phyloP scores from a whole-genome alignment of 345 rosid genomes.

The Acer saccharum region DNA sequence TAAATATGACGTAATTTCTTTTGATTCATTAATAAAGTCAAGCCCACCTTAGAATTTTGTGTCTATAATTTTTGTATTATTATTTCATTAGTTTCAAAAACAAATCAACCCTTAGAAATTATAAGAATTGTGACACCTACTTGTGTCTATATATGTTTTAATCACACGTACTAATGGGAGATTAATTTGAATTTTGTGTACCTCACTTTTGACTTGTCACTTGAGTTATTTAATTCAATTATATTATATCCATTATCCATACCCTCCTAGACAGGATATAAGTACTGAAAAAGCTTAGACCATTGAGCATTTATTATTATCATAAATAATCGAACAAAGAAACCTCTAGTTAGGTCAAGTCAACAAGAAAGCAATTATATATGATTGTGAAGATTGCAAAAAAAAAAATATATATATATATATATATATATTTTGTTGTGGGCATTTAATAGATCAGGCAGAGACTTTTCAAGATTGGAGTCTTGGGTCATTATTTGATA shows the following conservation, averaged over 20 bases:
- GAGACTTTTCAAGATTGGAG: not conserved
- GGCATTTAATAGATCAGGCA: not conserved
- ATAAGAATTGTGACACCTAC: not conserved
- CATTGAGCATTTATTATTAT: not conserved
- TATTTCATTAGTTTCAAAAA: not conserved
- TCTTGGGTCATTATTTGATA: not conserved
- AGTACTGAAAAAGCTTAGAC: not conserved
- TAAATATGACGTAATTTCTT: too few species aligned
- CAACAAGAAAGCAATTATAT: not conserved
- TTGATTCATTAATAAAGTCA: not conserved
- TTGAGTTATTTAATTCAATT: not conserved
- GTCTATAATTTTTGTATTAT: not conserved
- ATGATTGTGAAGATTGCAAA: not conserved
- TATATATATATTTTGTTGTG: too few species aligned
- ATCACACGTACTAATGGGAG: not conserved
- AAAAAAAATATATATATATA: not conserved
- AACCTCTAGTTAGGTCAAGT: not conserved
- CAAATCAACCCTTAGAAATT: not conserved
- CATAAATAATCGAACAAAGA: not conserved
- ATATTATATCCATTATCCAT: too few species aligned
- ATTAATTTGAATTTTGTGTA: not conserved
- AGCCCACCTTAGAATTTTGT: not conserved
- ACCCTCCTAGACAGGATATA: not conserved
- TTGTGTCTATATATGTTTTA: not conserved
- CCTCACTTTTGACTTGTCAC: not conserved